Percentiles rank a stretch among this genome's conserved stretches.
These are phyloP conservation scores for Ceratocystis huliohia DNA, from an alignment of 2,329 filamentous ascomycete species.

Conservation along the genomic window DNA sequence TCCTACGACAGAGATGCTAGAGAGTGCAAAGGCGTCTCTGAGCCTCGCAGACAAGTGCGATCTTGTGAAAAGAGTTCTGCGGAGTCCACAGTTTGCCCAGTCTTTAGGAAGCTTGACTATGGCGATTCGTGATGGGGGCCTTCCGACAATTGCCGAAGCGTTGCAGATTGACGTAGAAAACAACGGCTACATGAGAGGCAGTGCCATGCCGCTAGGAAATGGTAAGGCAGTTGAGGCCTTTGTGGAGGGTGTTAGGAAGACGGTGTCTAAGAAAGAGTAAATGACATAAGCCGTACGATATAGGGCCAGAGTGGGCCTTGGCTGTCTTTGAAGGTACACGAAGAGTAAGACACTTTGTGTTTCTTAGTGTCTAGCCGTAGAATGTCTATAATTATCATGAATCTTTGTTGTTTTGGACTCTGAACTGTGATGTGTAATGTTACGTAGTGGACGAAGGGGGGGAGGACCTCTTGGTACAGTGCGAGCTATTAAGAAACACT, in stretches of 20 bases:
- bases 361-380: neutral
- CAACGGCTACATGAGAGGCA: conserved; percentile 66
- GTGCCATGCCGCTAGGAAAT: conserved; percentile 73
- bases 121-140: conserved; percentile 76
- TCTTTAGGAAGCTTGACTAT: conserved; percentile 73
- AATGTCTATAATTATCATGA: neutral
- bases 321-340: neutral
- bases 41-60: conserved; percentile 64
- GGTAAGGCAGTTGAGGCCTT: conserved; percentile 85
- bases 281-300: neutral
- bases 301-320: neutral
- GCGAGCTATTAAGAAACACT: neutral
- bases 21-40: conserved; percentile 62
- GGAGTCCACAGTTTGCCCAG: conserved; percentile 83
- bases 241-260: conserved; percentile 73
- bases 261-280: conserved; percentile 34
- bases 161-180: conserved; percentile 69
- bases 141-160: conserved; percentile 81
- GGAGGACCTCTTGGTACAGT: neutral
- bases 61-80: conserved; percentile 67
- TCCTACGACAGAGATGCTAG: conserved; percentile 53
- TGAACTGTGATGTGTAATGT: neutral
- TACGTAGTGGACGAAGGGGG: neutral
- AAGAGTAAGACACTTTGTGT: neutral
- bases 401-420: neutral